Base-by-base conservation (phyloP, 768 basidiomycete genomes). In the Amyloporia xantha region DNA sequence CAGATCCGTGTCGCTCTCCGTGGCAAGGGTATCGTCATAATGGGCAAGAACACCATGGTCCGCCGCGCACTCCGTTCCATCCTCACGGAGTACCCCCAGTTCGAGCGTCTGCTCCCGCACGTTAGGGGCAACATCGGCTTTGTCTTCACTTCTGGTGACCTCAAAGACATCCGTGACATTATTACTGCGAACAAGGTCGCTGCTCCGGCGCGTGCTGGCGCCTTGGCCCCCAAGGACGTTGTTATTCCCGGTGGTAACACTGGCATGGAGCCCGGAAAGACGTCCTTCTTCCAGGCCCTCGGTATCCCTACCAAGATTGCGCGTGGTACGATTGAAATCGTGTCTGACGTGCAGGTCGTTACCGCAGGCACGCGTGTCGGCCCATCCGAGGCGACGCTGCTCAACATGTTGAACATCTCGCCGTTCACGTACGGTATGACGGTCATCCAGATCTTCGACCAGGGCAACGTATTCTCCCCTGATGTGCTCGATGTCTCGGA, bases 1-100 rank as follows among this genome's bases (percentile, higher is more conserved):
- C 92, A 95, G 69, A 94, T 95, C 57, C 92, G 89, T 77, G 86
- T 84, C 47, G 77, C 94, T 44, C 91, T 99, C 70, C 91, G 96
- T 62, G 92, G 93, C 64, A 92, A 90, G 69, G 96, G 91, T 75
- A 74, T 93, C 52, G 93, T 99, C 58, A 72, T 99, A 62, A 99
- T 99, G 96, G 96, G 96, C 67, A 99, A 99, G 77, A 99, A 99
- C 84, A 99, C 96, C 67, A 97, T 98, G 95, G 94, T 99, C 62
- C 91, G 96, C 75, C 91, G 96, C 62, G 96, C 93, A 53, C 80
- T 99, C 54, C 92, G 96, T 56, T 77, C 84, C 62, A 82, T 97
- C 71, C 82, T 97, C 64, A 53, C 78, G 57, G 96, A 98, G 61
- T 77, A 73, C 76, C 96, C 95, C 47, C 86, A 93, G 66, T 94